Evolutionary conservation across 768 basidiomycete genomes (phyloP).

Genomic region (Amyloporia xantha): DNA sequence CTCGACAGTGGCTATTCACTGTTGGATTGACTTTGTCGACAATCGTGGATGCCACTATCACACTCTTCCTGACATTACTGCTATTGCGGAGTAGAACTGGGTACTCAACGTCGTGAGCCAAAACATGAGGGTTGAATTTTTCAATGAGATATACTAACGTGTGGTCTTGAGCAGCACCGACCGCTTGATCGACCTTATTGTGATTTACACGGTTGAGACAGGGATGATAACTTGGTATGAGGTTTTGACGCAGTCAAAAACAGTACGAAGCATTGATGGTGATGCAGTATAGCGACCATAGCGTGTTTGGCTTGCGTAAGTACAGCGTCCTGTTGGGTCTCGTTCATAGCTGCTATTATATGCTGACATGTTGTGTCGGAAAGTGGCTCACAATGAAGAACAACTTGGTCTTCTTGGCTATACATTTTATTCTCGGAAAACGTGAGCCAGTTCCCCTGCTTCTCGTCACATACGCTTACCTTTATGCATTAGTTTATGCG

Average conservation of each 20-base stretch:
- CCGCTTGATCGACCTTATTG: slow-evolving; percentile 19
- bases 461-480: neutral
- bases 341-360: neutral
- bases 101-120: slow-evolving; percentile 10
- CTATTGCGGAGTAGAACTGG: neutral
- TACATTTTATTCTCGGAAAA: slow-evolving; percentile 25
- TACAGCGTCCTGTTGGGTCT: neutral
- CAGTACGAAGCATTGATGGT: neutral
- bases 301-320: slow-evolving; percentile 22
- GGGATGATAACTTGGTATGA: slow-evolving; percentile 21
- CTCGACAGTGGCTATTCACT: slow-evolving; percentile 23
- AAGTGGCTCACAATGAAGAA: slow-evolving; percentile 23
- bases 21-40: slow-evolving; percentile 19
- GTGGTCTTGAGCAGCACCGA: slow-evolving; percentile 16
- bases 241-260: neutral
- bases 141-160: neutral
- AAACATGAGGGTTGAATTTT: neutral
- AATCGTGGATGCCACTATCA: slow-evolving; percentile 20
- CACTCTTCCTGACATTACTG: neutral
- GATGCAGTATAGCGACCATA: slow-evolving; percentile 18
- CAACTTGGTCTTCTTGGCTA: slow-evolving; percentile 22
- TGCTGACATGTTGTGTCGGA: too few relatives aligned
- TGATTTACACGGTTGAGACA: slow-evolving; percentile 24
- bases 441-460: slow-evolving; percentile 8
- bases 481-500: slow-evolving; percentile 19